Conservation (phyloP, 2,329 filamentous ascomycete species). For the Akanthomyces muscarius region DNA sequence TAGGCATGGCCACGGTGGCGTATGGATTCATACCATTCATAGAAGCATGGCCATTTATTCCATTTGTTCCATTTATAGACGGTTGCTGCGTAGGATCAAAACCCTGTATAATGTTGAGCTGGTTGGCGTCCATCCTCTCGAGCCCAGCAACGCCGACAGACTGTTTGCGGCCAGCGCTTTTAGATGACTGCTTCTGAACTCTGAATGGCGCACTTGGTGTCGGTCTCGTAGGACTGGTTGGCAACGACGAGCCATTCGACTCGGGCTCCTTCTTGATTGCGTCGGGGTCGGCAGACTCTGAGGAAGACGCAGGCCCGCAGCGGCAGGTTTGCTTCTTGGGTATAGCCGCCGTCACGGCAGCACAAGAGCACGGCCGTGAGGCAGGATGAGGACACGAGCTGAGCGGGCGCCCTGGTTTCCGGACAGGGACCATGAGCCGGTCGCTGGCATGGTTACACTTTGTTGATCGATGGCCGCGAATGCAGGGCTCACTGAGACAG, state of each 20-base stretch:
- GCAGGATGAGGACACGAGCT: slow-evolving; percentile 65
- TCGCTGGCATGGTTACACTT: slow-evolving; percentile 68
- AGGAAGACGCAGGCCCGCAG: slow-evolving; percentile 38
- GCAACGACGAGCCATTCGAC: slow-evolving; percentile 23
- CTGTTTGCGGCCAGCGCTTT: slow-evolving; percentile 39
- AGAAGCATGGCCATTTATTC: slow-evolving; percentile 14
- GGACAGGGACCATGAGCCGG: slow-evolving; percentile 65
- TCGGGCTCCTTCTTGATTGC: slow-evolving; percentile 26
- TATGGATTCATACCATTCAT: slow-evolving; percentile 27
- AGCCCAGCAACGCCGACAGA: slow-evolving; percentile 48
- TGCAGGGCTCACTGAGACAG: slow-evolving; percentile 61
- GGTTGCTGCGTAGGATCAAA: slow-evolving; percentile 27
- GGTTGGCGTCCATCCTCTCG: slow-evolving; percentile 50
- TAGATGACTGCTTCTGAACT: slow-evolving; percentile 42
- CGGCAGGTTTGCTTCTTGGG: slow-evolving; percentile 54
- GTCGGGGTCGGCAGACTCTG: slow-evolving; percentile 21
- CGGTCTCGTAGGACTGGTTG: slow-evolving; percentile 31
- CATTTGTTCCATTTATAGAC: slow-evolving; percentile 16
- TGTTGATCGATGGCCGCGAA: slow-evolving; percentile 70
- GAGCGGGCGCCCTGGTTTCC: slow-evolving; percentile 67
- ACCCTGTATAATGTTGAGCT: slow-evolving; percentile 45
- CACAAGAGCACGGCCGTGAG: slow-evolving; percentile 58
- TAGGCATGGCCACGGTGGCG: slow-evolving; percentile 27
- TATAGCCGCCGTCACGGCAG: slow-evolving; percentile 61
- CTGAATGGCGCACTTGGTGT: slow-evolving; percentile 36